A percentile compares a stretch with the other conserved stretches of the same genome.
Evolutionary conservation across 1,139 yeast genomes (phyloP).

Genomic region (Geotrichum aggregatum): DNA sequence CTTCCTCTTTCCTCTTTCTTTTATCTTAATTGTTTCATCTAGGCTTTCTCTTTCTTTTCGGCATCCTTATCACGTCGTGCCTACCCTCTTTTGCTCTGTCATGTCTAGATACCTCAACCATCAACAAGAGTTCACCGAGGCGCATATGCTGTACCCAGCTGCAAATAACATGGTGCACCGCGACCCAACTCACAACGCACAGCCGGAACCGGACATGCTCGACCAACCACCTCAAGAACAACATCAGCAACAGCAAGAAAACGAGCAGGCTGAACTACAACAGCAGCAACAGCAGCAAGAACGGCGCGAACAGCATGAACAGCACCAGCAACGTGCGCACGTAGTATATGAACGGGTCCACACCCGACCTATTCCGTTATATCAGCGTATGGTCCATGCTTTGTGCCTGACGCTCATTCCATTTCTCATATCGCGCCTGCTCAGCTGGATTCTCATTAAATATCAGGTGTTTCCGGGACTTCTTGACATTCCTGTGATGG

Average conservation of each 20-base stretch:
- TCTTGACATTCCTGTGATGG: background rate
- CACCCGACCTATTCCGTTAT: constrained; percentile 5
- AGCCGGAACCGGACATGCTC: background rate
- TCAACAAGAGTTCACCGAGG: background rate
- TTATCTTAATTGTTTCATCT: no score
- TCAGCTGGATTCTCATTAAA: constrained; percentile 11
- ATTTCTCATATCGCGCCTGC: constrained; percentile 5
- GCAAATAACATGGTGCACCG: background rate
- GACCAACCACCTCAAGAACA: background rate
- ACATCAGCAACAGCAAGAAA: background rate
- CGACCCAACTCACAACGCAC: background rate
- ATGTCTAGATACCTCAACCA: background rate
- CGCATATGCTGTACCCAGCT: background rate
- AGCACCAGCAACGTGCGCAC: background rate
- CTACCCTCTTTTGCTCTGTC: background rate
- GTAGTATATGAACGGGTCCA: background rate
- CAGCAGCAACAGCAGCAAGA: background rate
- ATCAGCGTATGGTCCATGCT: constrained; percentile 13
- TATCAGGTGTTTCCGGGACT: constrained; percentile 8
- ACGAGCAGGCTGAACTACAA: background rate
- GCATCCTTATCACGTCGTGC: background rate
- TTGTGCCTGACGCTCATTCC: constrained; percentile 12
- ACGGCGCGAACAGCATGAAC: background rate
- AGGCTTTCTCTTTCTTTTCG: no score
- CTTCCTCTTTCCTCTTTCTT: background rate